Conservation (phyloP, 2,329 filamentous ascomycete species). For the Epichloe uncinata region DNA sequence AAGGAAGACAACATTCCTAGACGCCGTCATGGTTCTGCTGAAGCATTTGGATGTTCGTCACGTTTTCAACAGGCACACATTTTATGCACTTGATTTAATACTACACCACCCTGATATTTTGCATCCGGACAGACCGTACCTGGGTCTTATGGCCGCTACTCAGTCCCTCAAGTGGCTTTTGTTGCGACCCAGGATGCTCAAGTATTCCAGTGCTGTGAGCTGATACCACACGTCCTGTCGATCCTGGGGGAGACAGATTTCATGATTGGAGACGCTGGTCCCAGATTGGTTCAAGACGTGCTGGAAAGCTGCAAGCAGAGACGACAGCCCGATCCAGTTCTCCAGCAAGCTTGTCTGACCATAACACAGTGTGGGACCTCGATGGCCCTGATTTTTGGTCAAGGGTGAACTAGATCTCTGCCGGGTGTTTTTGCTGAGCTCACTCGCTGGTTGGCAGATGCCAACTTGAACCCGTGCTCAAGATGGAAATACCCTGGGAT, state of each 20-base stretch:
- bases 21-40: slow-evolving; percentile 18
- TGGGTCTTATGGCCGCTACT: slow-evolving; percentile 9
- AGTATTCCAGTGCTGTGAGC: slow-evolving; percentile 11
- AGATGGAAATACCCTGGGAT: slow-evolving; percentile 10
- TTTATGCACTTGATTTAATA: slow-evolving; percentile 19
- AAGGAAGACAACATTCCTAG: slow-evolving; percentile 1
- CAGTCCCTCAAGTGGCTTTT: slow-evolving; percentile 7
- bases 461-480: slow-evolving; percentile 1
- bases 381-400: not conserved
- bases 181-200: slow-evolving; percentile 8
- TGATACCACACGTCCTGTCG: slow-evolving; percentile 10
- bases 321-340: slow-evolving; percentile 11
- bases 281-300: slow-evolving; percentile 16
- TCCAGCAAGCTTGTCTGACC: slow-evolving; percentile 13
- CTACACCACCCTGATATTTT: slow-evolving; percentile 17
- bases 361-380: slow-evolving; percentile 14
- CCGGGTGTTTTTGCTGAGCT: not conserved
- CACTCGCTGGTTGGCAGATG: too few relatives aligned
- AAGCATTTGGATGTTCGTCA: slow-evolving; percentile 19
- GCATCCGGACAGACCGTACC: slow-evolving; percentile 13
- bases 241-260: slow-evolving; percentile 1
- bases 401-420: not conserved
- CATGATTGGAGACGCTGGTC: not conserved
- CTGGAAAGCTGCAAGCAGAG: slow-evolving; percentile 9
- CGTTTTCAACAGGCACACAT: slow-evolving; percentile 14